A percentile compares a stretch with the other conserved stretches of the same genome.
Evolutionary conservation across 495 filamentous ascomycete species (phyloP).

Genomic region (Schizothecium vesticola): DNA sequence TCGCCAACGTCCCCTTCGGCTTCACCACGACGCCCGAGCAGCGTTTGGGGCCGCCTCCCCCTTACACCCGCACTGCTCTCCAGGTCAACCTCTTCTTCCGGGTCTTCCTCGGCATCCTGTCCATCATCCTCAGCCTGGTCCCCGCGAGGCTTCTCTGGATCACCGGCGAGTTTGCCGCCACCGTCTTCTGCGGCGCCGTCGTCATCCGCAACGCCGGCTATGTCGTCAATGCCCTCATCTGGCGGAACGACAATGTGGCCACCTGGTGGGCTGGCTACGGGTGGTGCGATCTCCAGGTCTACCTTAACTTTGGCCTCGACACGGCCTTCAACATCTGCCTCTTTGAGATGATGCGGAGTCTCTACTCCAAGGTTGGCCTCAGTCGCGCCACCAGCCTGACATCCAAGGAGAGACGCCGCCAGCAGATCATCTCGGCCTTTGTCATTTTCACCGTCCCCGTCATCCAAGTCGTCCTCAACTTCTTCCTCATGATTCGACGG

Average conservation of each 20-base stretch:
- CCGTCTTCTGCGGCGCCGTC: constrained; percentile 59
- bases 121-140: constrained; percentile 52
- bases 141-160: constrained; percentile 52
- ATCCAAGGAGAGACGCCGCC: constrained; percentile 46
- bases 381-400: constrained; percentile 48
- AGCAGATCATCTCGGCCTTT: constrained; percentile 53
- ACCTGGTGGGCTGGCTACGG: constrained; percentile 68
- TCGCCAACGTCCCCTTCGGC: constrained; percentile 2
- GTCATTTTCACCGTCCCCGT: constrained; percentile 66
- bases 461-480: constrained; percentile 60
- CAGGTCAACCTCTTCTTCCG: constrained; percentile 38
- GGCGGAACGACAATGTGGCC: constrained; percentile 64
- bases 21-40: constrained; percentile 24
- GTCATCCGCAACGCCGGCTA: constrained; percentile 60
- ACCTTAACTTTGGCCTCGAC: constrained; percentile 49
- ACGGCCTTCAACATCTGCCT: constrained; percentile 60
- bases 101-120: constrained; percentile 50
- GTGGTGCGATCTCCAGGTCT: constrained; percentile 79
- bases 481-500: constrained; percentile 61
- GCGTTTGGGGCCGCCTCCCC: constrained; percentile 17
- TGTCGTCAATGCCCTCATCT: constrained; percentile 74
- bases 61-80: constrained; percentile 29
- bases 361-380: constrained; percentile 67
- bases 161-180: constrained; percentile 57
- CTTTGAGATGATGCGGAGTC: constrained; percentile 66